phyloP scores from a whole-genome alignment of 23 red algal species.

The Agarophyton chilense region DNA sequence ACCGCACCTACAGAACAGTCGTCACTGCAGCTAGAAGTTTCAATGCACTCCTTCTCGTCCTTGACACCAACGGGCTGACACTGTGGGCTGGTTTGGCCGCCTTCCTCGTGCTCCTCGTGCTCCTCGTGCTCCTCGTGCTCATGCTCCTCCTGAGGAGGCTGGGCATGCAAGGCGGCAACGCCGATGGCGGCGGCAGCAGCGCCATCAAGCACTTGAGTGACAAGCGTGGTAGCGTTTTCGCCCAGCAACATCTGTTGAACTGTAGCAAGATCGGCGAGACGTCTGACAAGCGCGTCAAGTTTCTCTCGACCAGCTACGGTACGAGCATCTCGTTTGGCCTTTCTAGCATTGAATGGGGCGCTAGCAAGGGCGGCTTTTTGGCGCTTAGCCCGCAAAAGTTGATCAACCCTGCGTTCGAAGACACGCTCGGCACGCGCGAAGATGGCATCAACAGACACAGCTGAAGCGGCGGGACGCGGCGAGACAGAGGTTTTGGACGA shows the following conservation, averaged over 20 bases:
- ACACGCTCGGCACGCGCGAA: constrained; percentile 52
- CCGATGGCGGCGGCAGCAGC: constrained; percentile 27
- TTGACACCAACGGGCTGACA: background rate
- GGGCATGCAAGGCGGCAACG: constrained; percentile 6
- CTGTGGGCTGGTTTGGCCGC: background rate
- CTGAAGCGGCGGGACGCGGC: background rate
- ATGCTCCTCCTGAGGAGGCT: background rate
- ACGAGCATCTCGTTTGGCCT: constrained; percentile 60
- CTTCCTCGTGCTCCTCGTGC: too few relatives aligned
- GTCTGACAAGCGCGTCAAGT: constrained; percentile 36
- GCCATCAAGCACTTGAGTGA: background rate
- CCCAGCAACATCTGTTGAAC: constrained; percentile 25
- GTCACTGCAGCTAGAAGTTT: constrained; percentile 47
- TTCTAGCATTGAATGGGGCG: constrained; percentile 39
- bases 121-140: background rate
- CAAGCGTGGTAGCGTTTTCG: background rate
- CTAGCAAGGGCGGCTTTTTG: constrained; percentile 28
- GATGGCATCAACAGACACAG: constrained; percentile 32
- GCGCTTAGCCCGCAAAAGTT: constrained; percentile 19
- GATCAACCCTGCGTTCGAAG: constrained; percentile 45
- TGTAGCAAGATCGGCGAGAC: constrained; percentile 47
- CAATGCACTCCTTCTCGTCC: constrained; percentile 32
- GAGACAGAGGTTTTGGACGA: background rate
- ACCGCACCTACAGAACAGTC: constrained; percentile 36
- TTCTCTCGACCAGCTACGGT: constrained; percentile 52